These are phyloP conservation scores for Thuidium tamariscinum DNA, from an alignment of 225 moss, liverwort and hornwort species.

Conservation along the genomic window DNA sequence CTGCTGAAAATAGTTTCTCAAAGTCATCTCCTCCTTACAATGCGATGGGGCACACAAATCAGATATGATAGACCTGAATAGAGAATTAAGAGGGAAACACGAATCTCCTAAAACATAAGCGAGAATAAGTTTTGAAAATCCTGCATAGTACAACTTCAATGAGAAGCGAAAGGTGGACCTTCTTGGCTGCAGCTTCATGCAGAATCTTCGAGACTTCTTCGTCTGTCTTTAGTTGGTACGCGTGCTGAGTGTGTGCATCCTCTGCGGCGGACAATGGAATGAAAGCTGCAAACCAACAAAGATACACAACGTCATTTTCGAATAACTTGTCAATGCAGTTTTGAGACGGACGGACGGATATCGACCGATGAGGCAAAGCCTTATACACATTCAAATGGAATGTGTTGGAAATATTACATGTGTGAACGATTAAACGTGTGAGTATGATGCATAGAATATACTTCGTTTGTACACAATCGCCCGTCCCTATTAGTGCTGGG, in stretches of 20 bases:
- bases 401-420: neutral
- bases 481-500: neutral
- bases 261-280: conserved; percentile 44
- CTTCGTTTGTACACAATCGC: neutral
- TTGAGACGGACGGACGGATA: neutral
- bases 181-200: conserved; percentile 24
- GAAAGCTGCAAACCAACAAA: conserved; percentile 31
- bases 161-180: conserved; percentile 19
- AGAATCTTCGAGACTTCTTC: conserved; percentile 18
- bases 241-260: neutral
- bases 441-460: neutral
- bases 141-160: neutral
- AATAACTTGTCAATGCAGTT: neutral
- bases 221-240: conserved; percentile 25
- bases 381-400: neutral
- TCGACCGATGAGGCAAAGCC: neutral
- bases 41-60: neutral
- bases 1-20: neutral
- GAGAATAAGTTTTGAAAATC: neutral
- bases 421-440: neutral
- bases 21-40: neutral
- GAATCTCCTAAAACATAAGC: neutral
- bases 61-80: neutral
- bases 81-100: neutral
- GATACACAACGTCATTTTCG: neutral